These are phyloP conservation scores for Neurospora sp. DNA, from an alignment of 495 filamentous ascomycete species.

Conservation along the genomic window DNA sequence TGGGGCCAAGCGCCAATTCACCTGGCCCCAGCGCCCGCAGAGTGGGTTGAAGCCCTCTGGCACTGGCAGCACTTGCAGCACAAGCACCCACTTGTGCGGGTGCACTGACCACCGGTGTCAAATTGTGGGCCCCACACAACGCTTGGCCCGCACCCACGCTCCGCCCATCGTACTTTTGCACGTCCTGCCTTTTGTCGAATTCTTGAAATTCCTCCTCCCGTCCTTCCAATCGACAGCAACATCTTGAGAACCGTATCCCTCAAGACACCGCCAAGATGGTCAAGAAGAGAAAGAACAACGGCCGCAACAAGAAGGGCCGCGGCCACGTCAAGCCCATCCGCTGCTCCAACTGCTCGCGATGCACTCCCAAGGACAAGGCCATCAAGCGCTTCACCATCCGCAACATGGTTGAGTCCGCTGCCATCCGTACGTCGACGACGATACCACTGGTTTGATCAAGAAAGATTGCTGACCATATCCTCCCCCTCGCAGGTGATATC, in stretches of 20 bases:
- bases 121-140: constrained; percentile 4
- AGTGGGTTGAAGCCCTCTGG: not conserved
- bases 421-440: constrained; percentile 74
- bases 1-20: constrained; percentile 1
- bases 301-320: constrained; percentile 98
- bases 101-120: not conserved
- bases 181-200: constrained; percentile 12
- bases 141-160: constrained; percentile 8
- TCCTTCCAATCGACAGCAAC: constrained; percentile 20
- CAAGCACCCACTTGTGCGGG: not conserved
- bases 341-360: constrained; percentile 99
- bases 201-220: constrained; percentile 9
- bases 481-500: constrained; percentile 74
- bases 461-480: constrained; percentile 6
- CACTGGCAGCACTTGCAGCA: not conserved
- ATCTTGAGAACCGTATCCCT: constrained; percentile 25
- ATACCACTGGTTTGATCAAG: not conserved
- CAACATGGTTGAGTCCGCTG: constrained; percentile 99
- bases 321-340: constrained; percentile 99
- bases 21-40: not conserved
- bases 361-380: constrained; percentile 99
- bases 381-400: constrained; percentile 99
- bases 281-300: constrained; percentile 99
- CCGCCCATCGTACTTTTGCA: not conserved
- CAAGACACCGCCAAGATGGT: constrained; percentile 81